Evolutionary conservation across 169 alveolate genomes (phyloP), one percentile per base, ranked within the genome.

Genomic region (Eimeria sp.): DNA sequence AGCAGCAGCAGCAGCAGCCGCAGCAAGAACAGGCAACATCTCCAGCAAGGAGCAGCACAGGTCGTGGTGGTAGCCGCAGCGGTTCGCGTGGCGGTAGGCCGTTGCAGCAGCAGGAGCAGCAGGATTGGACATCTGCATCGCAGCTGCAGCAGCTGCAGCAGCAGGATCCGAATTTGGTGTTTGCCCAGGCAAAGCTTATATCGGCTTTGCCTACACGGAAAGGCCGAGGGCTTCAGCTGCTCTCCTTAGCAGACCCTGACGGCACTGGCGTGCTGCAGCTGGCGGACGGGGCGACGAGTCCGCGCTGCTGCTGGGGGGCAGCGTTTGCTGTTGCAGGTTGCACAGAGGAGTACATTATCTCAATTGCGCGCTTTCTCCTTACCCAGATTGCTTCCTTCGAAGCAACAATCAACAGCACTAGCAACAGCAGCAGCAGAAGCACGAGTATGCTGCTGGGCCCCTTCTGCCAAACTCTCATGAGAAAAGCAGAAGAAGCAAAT

Each of bases 311-410:
- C 78, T 90, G 95, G 95, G 95, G 95, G 16, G 95, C 76, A 63
- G 82, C 95, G 34, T 65, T 90, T 34, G 95, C 95, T 11, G 95
- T 90, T 47, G 95, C 75, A 16, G 95, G 95, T n/a, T 90, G 95
- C 65, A 90, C 95, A n/a, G 95, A 90, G 67, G 95, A 49, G 80
- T 90, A 82, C 25, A 58, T 90, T 30, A 54, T 90, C 25, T 61
- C 57, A 40, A 58, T 57, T n/a, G 70, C 83, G 40, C 89, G 75
- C 51, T 90, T 90, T 65, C 80, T 90, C 27, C 73, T 72, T 58
- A 22, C 95, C n/a, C 95, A 90, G 49, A 63, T 90, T 13, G 95
- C 95, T n/a, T 89, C 95, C 27, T 90, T 54, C 54, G 95, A 90
- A 78, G 95, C 95, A 5, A 54, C 61, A 11, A 7, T 54, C 61